These are phyloP conservation scores for Saxophila tyrrhenica DNA, from an alignment of 495 filamentous ascomycete genomes.

Conservation along the genomic window DNA sequence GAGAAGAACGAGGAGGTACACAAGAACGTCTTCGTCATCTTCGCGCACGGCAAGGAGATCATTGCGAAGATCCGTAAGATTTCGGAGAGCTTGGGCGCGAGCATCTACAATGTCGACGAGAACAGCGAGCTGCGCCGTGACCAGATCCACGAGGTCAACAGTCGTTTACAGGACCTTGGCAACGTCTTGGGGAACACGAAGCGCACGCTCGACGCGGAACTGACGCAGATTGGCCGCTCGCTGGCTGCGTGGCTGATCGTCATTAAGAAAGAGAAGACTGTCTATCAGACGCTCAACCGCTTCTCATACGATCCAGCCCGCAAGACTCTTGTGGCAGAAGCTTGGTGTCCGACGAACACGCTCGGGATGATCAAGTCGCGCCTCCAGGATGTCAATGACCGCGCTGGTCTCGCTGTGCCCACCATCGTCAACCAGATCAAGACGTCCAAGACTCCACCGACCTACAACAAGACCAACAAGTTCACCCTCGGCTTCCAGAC, in stretches of 20 bases:
- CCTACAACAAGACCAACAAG: constrained; percentile 91
- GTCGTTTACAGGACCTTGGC: constrained; percentile 72
- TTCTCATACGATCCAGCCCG: constrained; percentile 93
- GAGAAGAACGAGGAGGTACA: constrained; percentile 76
- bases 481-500: constrained; percentile 98
- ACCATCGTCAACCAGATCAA: constrained; percentile 96
- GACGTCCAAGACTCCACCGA: constrained; percentile 93
- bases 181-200: constrained; percentile 95
- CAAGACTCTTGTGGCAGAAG: constrained; percentile 94
- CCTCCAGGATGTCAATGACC: constrained; percentile 90
- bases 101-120: constrained; percentile 93
- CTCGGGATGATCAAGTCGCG: constrained; percentile 89
- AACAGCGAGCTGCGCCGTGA: constrained; percentile 87
- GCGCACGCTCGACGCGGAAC: constrained; percentile 82
- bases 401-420: constrained; percentile 84
- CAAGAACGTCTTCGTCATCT: constrained; percentile 99
- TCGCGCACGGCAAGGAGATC: constrained; percentile 96
- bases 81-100: constrained; percentile 88
- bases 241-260: constrained; percentile 93
- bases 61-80: constrained; percentile 98
- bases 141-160: constrained; percentile 95
- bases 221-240: constrained; percentile 80
- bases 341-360: constrained; percentile 89
- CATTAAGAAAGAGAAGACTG: constrained; percentile 94
- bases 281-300: constrained; percentile 91